A percentile compares a stretch with the other conserved stretches of the same genome.
phyloP scores from a whole-genome alignment of 2,329 filamentous ascomycete genomes.

The Paecilomyces variotii region DNA sequence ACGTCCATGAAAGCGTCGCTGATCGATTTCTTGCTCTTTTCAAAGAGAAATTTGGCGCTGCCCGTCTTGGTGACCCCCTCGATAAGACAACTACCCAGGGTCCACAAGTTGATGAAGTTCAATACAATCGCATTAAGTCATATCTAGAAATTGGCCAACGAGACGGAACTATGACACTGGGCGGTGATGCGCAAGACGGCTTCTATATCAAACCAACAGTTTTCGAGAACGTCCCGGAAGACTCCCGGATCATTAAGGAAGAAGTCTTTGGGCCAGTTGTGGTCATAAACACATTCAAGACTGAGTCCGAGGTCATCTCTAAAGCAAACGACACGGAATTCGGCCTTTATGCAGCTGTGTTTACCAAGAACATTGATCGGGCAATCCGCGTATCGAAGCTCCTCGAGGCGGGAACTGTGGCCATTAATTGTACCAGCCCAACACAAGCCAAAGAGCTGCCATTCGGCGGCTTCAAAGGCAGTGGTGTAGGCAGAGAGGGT shows the following conservation, averaged over 20 bases:
- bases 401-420: constrained; percentile 19
- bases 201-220: constrained; percentile 89
- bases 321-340: constrained; percentile 43
- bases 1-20: constrained; percentile 76
- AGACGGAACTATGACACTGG: constrained; percentile 55
- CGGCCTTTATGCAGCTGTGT: constrained; percentile 22
- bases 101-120: constrained; percentile 71
- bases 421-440: constrained; percentile 29
- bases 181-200: constrained; percentile 64
- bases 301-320: constrained; percentile 49
- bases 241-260: constrained; percentile 21
- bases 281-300: constrained; percentile 29
- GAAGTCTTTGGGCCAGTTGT: constrained; percentile 40
- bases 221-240: constrained; percentile 61
- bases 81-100: constrained; percentile 70
- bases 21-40: constrained; percentile 73
- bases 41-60: constrained; percentile 63
- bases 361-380: constrained; percentile 21
- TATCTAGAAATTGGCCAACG: constrained; percentile 60
- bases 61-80: constrained; percentile 75
- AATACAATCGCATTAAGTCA: constrained; percentile 78
- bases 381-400: constrained; percentile 17
- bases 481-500: constrained; percentile 32
- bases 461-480: constrained; percentile 38
- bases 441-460: constrained; percentile 31